Percentiles rank a stretch among this genome's conserved stretches.
Evolutionary conservation across 192 early-diverging fungal species (phyloP).

Genomic region (Rhizoclosmatium sp.): DNA sequence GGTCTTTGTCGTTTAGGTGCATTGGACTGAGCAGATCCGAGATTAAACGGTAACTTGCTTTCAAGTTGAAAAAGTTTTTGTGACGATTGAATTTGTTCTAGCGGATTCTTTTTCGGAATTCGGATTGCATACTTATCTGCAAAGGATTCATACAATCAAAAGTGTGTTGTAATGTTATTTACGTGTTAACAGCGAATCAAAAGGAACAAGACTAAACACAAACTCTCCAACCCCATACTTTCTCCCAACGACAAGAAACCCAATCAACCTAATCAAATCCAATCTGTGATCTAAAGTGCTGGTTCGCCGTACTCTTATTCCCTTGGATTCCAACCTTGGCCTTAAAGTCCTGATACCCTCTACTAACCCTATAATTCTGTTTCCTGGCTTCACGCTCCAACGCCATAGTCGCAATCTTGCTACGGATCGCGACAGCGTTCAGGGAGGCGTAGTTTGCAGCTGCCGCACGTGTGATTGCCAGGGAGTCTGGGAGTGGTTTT

Average conservation of each 20-base stretch:
- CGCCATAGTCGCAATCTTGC: conserved; percentile 20
- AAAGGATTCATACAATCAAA: no score
- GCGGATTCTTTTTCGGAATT: no score
- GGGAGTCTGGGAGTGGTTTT: conserved; percentile 27
- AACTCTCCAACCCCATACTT: background rate
- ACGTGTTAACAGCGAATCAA: background rate
- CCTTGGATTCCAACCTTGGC: conserved; percentile 20
- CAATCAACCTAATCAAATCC: conserved; percentile 30
- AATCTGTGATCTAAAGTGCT: conserved; percentile 39
- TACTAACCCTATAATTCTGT: conserved; percentile 30
- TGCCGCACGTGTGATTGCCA: conserved; percentile 31
- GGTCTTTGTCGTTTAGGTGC: background rate
- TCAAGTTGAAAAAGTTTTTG: background rate
- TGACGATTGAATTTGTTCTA: background rate
- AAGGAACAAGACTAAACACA: background rate
- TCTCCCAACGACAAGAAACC: background rate
- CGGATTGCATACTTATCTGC: no score
- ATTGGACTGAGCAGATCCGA: background rate
- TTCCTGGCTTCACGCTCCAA: conserved; percentile 32
- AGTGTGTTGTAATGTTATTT: no score
- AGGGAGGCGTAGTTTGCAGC: conserved; percentile 39
- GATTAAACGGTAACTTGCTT: background rate
- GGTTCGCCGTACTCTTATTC: conserved; percentile 40
- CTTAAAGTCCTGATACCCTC: conserved; percentile 36
- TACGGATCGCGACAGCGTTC: conserved; percentile 35